Base-by-base conservation (phyloP, 371 early-diverging fungal species). In the Rhizopus delemar region DNA sequence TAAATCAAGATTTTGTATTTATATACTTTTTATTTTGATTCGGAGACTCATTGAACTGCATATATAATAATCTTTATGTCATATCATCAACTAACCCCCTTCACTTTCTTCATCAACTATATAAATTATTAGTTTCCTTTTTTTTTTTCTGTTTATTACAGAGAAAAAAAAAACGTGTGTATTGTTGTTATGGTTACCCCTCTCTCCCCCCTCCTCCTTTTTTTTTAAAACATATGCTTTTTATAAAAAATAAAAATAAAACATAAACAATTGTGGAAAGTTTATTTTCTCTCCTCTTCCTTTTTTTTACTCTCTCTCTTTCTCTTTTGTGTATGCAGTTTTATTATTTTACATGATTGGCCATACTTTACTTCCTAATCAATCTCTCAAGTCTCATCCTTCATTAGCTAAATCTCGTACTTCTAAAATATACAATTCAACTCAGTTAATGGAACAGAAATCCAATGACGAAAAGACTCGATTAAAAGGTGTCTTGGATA, bases 401-500 rank as follows among this genome's bases (percentile, higher is more conserved):
- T 46, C 57, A 35, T 51, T 63, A 59, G 34, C 49, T 4, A 64
- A 64, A 22, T 39, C 59, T 36, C 59, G 57, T 50, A 55, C 54
- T 22, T 57, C 64, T 6, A 64, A 64, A 35, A 16, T 64, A 22
- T 64, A 64, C 33, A 64, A 59, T 38, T 57, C 64, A 13, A 49
- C 58, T 32, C 51, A 22, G 6, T 38, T 51, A 16, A 51, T n/a
- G 7, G 3, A 46, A 34, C 35, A 56, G 34, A 46, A 16, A 35
- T 35, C 48, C 41, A 53, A 13, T 16, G 63, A 56, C 32, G 58
- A 53, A 41, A 68, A 57, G 32, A 51, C 48, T 51, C 58, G 56
- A 29, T 39, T 69, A 9, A 65, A 62, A 56, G 62, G 61, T 11
- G 69, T 69, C 4, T 9, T 69, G 11, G 62, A 58, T 33, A 65